phyloP scores from a whole-genome alignment of 1,139 yeast species.

The Candida freyschussii region DNA sequence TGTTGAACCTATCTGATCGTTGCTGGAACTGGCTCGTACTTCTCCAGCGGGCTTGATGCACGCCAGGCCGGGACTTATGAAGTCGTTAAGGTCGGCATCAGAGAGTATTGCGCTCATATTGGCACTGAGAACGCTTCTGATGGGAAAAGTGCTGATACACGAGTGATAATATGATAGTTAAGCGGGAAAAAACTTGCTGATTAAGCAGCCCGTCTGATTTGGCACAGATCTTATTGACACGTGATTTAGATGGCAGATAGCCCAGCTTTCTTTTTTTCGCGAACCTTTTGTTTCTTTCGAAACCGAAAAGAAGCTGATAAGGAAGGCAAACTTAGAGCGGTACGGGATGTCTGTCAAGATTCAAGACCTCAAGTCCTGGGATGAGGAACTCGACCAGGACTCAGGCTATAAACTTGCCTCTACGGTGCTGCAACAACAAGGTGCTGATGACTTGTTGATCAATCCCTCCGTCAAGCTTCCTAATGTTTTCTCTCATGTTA shows the following conservation, averaged over 20 bases:
- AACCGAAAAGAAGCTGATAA: constrained; percentile 2
- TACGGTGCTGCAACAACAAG: constrained; percentile 33
- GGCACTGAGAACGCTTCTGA: too few relatives aligned
- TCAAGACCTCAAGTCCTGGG: constrained; percentile 30
- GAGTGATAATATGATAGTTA: not conserved
- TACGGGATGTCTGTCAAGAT: constrained; percentile 22
- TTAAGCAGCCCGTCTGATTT: constrained; percentile 10
- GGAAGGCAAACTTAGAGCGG: not conserved
- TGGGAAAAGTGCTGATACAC: not conserved
- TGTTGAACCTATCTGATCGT: constrained; percentile 48
- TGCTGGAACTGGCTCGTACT: constrained; percentile 28
- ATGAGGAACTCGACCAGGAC: constrained; percentile 29
- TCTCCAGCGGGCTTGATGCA: constrained; percentile 81
- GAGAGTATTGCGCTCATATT: constrained; percentile 88
- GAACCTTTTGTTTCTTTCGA: constrained; percentile 1
- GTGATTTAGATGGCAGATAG: constrained; percentile 2
- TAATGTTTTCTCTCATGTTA: constrained; percentile 50
- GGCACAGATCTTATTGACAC: constrained; percentile 10
- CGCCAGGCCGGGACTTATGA: constrained; percentile 90
- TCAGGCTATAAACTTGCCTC: constrained; percentile 33
- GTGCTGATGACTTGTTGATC: constrained; percentile 32
- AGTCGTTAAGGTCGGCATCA: constrained; percentile 89
- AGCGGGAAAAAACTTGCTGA: constrained; percentile 5
- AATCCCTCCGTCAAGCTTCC: constrained; percentile 14
- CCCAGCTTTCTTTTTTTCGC: too few relatives aligned